Evolutionary conservation across 306 rosid genomes (phyloP), one percentile per base, ranked within the genome.

Genomic region (Mimosa pudica): DNA sequence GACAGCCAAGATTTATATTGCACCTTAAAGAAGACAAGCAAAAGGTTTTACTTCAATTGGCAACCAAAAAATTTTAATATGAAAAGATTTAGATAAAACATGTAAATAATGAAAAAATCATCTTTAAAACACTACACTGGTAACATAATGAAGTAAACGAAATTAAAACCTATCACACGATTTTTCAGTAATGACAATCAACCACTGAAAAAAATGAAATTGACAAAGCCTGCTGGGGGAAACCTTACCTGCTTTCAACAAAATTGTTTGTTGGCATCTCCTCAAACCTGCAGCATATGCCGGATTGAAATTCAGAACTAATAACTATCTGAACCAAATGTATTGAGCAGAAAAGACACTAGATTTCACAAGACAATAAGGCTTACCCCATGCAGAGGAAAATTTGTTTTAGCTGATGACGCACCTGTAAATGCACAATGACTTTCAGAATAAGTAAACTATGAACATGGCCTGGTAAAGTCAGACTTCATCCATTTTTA

Each of bases 221-320:
- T 48, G 70, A 61, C 41, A 75, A 54, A n/a, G 64, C 79, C 10
- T 32, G 61, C 8, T 68, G 8, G 61, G 61, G 74, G 6, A 17
- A 18, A 12, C 73, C 62, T 62, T 83, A 92, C 98, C 98, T 92
- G 96, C 98, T 95, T 88, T 95, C 98, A 11, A 95, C 98, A 79
- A 81, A 95, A 81, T 90, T 93, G 82, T 95, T 92, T 42, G 98
- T 95, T 10, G 98, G 98, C 98, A 95, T 95, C 92, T 95, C 98
- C 87, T 86, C 98, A 88, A 95, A 95, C 82, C 98, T 94, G 97
- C 76, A 85, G 73, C 24, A 71, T 44, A 71, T 17, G 52, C 18
- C 77, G 75, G 24, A 79, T 65, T 54, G 70, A 69, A 7, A 77
- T 57, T 64, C 49, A 4, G 69, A 79, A 78, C 52, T 30, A 74